Conservation (phyloP, 805 yeast species). For the Lipomyces starkeyi region DNA sequence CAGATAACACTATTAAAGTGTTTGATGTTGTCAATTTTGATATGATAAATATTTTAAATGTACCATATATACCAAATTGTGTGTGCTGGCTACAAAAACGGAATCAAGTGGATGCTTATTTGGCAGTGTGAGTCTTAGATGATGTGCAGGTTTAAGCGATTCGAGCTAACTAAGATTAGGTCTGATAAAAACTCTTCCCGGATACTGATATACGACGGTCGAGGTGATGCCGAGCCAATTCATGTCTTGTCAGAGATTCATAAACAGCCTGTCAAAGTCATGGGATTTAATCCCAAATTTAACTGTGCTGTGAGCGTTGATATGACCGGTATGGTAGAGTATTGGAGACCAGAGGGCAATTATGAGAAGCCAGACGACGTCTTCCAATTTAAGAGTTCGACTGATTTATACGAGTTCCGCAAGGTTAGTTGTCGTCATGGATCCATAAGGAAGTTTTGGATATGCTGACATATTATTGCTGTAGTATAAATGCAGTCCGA, state of each 20-base stretch:
- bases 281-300: constrained; percentile 40
- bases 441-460: background rate
- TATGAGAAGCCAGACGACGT: constrained; percentile 39
- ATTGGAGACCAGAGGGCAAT: constrained; percentile 45
- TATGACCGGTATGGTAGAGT: constrained; percentile 47
- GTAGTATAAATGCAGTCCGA: constrained; percentile 41
- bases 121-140: constrained; percentile 23
- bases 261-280: constrained; percentile 37
- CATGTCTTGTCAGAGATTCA: constrained; percentile 39
- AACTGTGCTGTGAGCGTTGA: constrained; percentile 46
- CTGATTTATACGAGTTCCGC: constrained; percentile 49
- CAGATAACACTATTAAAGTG: constrained; percentile 41
- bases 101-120: constrained; percentile 32
- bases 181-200: constrained; percentile 35
- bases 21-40: constrained; percentile 49
- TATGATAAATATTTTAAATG: constrained; percentile 47
- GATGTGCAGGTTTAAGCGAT: background rate
- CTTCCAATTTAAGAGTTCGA: constrained; percentile 50
- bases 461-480: background rate
- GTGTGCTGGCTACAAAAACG: constrained; percentile 41
- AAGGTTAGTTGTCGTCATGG: constrained; percentile 36
- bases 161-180: background rate
- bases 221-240: constrained; percentile 35
- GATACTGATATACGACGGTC: constrained; percentile 41
- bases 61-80: constrained; percentile 43